These are phyloP conservation scores for Trichoderma orchidacearum DNA, from an alignment of 495 filamentous ascomycete species.

Conservation along the genomic window DNA sequence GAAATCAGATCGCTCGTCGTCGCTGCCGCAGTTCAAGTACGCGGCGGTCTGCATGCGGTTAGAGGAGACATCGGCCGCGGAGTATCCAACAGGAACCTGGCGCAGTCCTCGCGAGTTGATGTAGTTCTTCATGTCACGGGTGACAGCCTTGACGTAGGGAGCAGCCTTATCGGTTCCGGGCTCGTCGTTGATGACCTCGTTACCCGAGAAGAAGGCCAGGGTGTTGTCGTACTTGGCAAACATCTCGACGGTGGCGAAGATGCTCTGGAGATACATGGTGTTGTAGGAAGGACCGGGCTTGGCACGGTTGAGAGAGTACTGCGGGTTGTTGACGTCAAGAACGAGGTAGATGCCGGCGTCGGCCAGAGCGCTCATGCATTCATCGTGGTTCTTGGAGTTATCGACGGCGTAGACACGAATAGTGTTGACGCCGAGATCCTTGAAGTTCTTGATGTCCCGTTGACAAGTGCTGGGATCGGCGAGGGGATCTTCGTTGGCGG, in stretches of 20 bases:
- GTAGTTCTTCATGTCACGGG: constrained; percentile 82
- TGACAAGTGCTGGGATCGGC: constrained; percentile 55
- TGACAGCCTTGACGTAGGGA: constrained; percentile 86
- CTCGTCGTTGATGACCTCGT: constrained; percentile 87
- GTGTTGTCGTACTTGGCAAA: constrained; percentile 84
- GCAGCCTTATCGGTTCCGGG: constrained; percentile 54
- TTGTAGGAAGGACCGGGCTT: constrained; percentile 76
- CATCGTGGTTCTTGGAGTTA: constrained; percentile 69
- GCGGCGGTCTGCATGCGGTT: constrained; percentile 82
- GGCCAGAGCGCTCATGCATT: constrained; percentile 69
- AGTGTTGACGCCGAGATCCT: constrained; percentile 78
- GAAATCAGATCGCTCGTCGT: constrained; percentile 81
- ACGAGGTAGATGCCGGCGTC: constrained; percentile 87
- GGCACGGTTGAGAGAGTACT: constrained; percentile 67
- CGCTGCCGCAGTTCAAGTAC: constrained; percentile 90
- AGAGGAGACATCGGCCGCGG: constrained; percentile 69
- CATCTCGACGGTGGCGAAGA: constrained; percentile 85
- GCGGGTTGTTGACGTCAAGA: constrained; percentile 54
- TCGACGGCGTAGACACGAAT: constrained; percentile 89
- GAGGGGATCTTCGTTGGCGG: constrained; percentile 64
- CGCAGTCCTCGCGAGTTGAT: constrained; percentile 63
- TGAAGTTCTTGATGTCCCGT: constrained; percentile 75
- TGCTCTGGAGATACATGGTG: constrained; percentile 74
- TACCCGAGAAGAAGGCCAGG: constrained; percentile 89
- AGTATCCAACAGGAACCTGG: constrained; percentile 82